Percentiles rank a stretch among this genome's conserved stretches.
Evolutionary conservation across 371 early-diverging fungal species (phyloP).

Genomic region (Syncephalastrum monosporum): DNA sequence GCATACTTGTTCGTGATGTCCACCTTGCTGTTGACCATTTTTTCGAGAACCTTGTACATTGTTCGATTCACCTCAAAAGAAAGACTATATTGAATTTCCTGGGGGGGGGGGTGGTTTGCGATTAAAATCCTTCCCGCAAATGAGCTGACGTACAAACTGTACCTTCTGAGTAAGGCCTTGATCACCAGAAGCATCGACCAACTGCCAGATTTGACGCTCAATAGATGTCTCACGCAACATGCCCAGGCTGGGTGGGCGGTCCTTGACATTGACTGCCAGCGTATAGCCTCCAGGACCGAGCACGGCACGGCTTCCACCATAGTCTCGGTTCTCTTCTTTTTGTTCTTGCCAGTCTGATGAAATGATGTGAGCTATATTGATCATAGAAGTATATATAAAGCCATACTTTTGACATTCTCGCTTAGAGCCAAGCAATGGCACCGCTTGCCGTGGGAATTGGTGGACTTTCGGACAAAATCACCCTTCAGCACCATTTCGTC

Average conservation of each 20-base stretch:
- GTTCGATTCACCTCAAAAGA: constrained; percentile 18
- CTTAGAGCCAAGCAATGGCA: no score
- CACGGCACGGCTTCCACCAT: no score
- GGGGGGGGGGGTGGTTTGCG: neutral
- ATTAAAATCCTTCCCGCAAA: neutral
- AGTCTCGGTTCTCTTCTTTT: no score
- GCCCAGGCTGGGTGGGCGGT: neutral
- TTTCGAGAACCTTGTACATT: constrained; percentile 23
- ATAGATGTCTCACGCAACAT: constrained; percentile 15
- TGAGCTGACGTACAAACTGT: neutral
- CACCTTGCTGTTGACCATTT: constrained; percentile 1
- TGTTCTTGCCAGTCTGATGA: no score
- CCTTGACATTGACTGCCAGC: neutral
- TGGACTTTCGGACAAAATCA: no score
- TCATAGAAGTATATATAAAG: no score
- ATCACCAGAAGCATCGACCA: constrained; percentile 14
- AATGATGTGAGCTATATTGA: no score
- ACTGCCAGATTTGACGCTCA: constrained; percentile 18
- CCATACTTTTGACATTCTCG: no score
- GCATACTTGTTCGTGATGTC: constrained; percentile 8
- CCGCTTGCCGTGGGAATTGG: no score
- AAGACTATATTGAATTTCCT: constrained; percentile 14
- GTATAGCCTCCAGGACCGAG: no score
- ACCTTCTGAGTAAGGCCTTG: constrained; percentile 32
- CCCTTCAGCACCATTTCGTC: constrained; percentile 10